Evolutionary conservation across 2,329 filamentous ascomycete genomes (phyloP).

Genomic region (Paecilomyces niveus): DNA sequence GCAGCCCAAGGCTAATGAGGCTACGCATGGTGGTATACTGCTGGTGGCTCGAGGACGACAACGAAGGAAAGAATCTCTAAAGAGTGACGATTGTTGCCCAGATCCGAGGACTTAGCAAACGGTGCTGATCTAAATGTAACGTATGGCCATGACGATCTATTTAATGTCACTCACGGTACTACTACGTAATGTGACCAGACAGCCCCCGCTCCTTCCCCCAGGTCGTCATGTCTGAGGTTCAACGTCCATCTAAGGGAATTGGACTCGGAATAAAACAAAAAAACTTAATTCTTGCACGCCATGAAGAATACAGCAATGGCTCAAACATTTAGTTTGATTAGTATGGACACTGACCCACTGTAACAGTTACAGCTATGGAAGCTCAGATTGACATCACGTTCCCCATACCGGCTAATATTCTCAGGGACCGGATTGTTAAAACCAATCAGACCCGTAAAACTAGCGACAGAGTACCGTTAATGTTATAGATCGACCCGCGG

Average conservation of each 20-base stretch:
- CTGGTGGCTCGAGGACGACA: neutral
- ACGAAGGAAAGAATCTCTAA: neutral
- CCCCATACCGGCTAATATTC: neutral
- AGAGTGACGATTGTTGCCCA: neutral
- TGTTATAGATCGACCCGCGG: neutral
- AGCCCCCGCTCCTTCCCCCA: neutral
- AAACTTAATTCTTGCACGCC: neutral
- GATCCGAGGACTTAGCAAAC: neutral
- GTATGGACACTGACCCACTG: neutral
- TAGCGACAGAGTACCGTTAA: neutral
- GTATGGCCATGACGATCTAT: neutral
- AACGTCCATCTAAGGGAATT: neutral
- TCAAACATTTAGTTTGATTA: neutral
- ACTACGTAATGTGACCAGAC: neutral
- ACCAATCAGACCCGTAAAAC: neutral
- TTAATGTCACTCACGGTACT: neutral
- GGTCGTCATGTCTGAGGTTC: neutral
- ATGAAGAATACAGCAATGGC: neutral
- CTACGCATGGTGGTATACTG: neutral
- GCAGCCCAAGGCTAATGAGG: neutral
- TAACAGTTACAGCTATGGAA: neutral
- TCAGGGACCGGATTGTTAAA: neutral
- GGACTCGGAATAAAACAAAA: neutral
- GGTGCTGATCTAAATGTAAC: neutral
- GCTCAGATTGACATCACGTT: neutral